Evolutionary conservation across 1,284 basidiomycete genomes (phyloP).

Genomic region (Polyporus tsugae): DNA sequence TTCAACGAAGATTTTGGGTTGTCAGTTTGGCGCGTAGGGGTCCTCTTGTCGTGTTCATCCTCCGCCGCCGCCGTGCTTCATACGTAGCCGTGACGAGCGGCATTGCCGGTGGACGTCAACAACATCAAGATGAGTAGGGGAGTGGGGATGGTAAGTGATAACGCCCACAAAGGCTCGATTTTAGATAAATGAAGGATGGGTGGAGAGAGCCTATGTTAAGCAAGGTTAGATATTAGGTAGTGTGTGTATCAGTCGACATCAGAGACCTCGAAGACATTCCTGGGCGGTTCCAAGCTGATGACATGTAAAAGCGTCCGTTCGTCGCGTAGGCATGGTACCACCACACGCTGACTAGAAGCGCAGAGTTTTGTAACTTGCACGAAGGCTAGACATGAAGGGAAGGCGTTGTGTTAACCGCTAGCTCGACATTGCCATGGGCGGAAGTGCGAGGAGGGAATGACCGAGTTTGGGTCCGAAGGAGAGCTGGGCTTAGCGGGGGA

Average conservation of each 20-base stretch:
- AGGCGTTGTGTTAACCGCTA: slow-evolving; percentile 18
- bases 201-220: slow-evolving; percentile 3
- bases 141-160: not conserved
- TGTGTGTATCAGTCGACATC: slow-evolving; percentile 14
- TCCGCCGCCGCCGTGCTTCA: not conserved
- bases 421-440: not conserved
- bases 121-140: not conserved
- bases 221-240: slow-evolving; percentile 11
- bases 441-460: not conserved
- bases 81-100: not conserved
- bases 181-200: slow-evolving; percentile 3
- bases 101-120: not conserved
- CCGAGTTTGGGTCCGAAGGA: not conserved
- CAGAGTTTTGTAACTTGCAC: slow-evolving; percentile 7
- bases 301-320: slow-evolving; percentile 22
- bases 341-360: slow-evolving; percentile 12
- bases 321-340: slow-evolving; percentile 4
- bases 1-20: slow-evolving; percentile 3
- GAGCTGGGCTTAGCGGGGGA: not conserved
- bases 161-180: slow-evolving; percentile 3
- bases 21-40: slow-evolving; percentile 1
- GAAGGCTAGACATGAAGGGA: slow-evolving; percentile 19
- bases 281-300: slow-evolving; percentile 16
- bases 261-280: slow-evolving; percentile 19
- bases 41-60: too few relatives aligned